Evolutionary conservation across 495 filamentous ascomycete genomes (phyloP), one percentile per base, ranked within the genome.

Genomic region (Hypoxylon intermedium): DNA sequence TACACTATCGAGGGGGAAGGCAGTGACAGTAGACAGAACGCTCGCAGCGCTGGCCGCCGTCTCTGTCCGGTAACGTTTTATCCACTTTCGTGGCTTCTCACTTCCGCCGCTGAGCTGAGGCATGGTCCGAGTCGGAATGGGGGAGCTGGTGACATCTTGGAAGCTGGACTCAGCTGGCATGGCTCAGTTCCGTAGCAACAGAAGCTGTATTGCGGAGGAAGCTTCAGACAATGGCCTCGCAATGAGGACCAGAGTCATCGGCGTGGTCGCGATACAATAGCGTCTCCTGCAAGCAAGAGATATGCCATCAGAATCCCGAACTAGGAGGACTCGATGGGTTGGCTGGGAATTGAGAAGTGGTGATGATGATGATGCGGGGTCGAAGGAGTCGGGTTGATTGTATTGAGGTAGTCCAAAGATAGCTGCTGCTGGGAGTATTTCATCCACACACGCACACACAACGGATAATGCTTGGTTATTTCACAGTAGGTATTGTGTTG

Each of bases 1-100:
- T 63, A 92, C 85, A 43, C 89, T 92, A 72, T 93, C 90, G 47
- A 93, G 79, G 21, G 90, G 90, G 70, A 91, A 93, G 16, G 89
- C 86, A 57, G 81, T 76, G 68, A 90, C 77, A 6, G 89, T 92
- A 16, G 87, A 90, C 34, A 91, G 70, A 42, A 92, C 77, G 73
- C 88, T 92, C 64, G 85, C 87, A 9, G 84, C 73, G 61, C 86
- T 87, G 11, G 90, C 89, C 38, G 90, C 86, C 31, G 91, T 84
- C 75, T 91, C 87, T n/a, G 88, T 90, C 37, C 89, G 82, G 72
- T 93, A 91, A 59, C 79, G 79, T 72, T 90, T 92, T 57, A 87
- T 73, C 76, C 85, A 89, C 59, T 77, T 74, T 67, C 85, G 83
- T 45, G 78, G 75, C 63, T 82, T 75, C 67, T 79, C 65, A 64